Evolutionary conservation across 768 basidiomycete genomes (phyloP).

Genomic region (Boletellus sp.): DNA sequence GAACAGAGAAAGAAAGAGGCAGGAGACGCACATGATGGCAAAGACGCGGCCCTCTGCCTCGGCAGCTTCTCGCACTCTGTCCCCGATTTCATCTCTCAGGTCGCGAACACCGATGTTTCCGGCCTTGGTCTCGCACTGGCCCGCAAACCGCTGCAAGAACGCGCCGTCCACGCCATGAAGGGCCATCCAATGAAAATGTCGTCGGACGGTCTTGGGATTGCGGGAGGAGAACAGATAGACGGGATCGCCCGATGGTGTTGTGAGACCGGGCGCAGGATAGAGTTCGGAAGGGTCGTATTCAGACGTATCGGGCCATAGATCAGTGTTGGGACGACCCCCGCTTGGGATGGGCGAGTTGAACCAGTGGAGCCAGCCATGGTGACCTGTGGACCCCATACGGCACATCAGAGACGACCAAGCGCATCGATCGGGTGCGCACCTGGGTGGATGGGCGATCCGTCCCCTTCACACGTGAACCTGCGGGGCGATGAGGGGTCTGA

Average conservation of each 20-base stretch:
- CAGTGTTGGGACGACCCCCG: conserved; percentile 69
- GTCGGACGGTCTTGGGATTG: conserved; percentile 66
- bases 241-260: conserved; percentile 51
- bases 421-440: conserved; percentile 33
- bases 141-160: conserved; percentile 75
- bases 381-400: conserved; percentile 36
- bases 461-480: conserved; percentile 72
- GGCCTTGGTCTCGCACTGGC: conserved; percentile 57
- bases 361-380: conserved; percentile 90
- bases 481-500: not conserved
- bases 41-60: conserved; percentile 79
- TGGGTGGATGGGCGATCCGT: conserved; percentile 63
- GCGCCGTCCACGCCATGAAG: conserved; percentile 75
- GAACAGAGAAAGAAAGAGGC: no score
- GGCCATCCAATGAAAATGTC: conserved; percentile 70
- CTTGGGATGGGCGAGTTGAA: conserved; percentile 62
- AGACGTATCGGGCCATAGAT: conserved; percentile 79
- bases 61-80: conserved; percentile 69
- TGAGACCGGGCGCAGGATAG: conserved; percentile 64
- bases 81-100: conserved; percentile 70
- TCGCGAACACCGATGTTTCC: conserved; percentile 54
- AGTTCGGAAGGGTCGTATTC: conserved; percentile 69
- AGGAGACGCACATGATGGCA: conserved; percentile 68
- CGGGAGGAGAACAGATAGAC: conserved; percentile 76
- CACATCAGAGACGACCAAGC: not conserved